Percentiles rank a stretch among this genome's conserved stretches.
phyloP scores from a whole-genome alignment of 1,284 basidiomycete species.

The Trichosporon faecale region DNA sequence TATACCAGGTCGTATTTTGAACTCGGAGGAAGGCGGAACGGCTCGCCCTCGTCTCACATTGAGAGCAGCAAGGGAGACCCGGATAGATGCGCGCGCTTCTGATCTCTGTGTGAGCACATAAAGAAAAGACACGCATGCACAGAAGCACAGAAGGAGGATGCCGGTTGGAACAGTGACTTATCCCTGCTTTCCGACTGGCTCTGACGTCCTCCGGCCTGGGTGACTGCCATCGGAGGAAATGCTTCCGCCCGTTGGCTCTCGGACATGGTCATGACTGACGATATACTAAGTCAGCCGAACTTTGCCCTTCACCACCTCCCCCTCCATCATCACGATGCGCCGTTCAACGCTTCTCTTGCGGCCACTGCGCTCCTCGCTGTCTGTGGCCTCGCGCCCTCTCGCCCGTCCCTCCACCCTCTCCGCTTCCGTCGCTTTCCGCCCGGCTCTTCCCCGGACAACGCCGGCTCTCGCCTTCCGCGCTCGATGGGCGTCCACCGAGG shows the following conservation, averaged over 20 bases:
- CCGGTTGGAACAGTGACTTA: background rate
- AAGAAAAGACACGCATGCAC: background rate
- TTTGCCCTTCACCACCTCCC: background rate
- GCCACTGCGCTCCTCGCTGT: background rate
- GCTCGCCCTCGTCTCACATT: background rate
- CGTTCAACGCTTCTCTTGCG: background rate
- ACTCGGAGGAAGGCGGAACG: background rate
- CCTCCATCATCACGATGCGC: background rate
- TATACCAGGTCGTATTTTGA: background rate
- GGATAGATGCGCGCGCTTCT: background rate
- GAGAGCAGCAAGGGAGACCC: background rate
- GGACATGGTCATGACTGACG: background rate
- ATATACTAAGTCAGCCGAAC: background rate
- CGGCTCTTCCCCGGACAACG: background rate
- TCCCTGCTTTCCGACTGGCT: background rate
- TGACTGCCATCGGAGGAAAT: conserved; percentile 3
- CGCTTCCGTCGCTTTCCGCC: background rate
- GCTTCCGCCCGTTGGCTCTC: background rate
- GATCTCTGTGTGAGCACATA: background rate
- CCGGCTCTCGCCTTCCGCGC: background rate
- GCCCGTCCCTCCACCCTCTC: background rate
- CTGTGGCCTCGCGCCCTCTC: background rate
- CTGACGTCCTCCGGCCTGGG: background rate
- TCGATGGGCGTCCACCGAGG: background rate
- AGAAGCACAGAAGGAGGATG: background rate